Evolutionary conservation across 129 eudicot species (phyloP).

Genomic region (Ambrosia artemisiifolia): DNA sequence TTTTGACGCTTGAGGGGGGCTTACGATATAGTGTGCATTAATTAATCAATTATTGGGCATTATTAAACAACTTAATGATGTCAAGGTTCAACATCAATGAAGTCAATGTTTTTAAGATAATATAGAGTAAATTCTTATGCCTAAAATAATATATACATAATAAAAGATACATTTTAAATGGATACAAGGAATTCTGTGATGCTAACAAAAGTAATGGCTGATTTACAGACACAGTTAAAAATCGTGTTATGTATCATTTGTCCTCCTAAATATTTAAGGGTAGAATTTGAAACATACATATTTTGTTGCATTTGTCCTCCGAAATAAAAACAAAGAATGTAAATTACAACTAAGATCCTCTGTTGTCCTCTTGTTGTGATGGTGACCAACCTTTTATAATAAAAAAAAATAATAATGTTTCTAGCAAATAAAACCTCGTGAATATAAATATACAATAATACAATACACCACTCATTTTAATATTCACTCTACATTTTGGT

Average conservation of each 20-base stretch:
- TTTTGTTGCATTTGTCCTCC: neutral
- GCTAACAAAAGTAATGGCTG: no score
- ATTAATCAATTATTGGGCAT: neutral
- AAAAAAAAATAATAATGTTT: neutral
- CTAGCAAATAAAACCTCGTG: neutral
- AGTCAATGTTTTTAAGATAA: conserved; percentile 23
- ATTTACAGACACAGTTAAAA: no score
- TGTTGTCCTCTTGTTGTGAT: neutral
- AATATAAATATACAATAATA: neutral
- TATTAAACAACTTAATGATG: neutral
- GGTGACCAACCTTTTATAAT: neutral
- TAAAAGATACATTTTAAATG: no score
- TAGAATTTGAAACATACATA: neutral
- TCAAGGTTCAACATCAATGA: conserved; percentile 25
- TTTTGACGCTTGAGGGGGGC: neutral
- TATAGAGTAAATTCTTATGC: neutral
- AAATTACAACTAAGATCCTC: neutral
- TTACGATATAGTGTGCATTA: neutral
- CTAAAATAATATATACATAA: neutral
- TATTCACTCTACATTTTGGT: neutral
- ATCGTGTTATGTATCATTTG: no score
- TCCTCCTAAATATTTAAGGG: no score
- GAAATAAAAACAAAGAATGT: neutral
- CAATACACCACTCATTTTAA: neutral
- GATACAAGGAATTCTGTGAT: no score